phyloP scores from a whole-genome alignment of 306 rosid genomes.

The Oxytropis ochrocephala region DNA sequence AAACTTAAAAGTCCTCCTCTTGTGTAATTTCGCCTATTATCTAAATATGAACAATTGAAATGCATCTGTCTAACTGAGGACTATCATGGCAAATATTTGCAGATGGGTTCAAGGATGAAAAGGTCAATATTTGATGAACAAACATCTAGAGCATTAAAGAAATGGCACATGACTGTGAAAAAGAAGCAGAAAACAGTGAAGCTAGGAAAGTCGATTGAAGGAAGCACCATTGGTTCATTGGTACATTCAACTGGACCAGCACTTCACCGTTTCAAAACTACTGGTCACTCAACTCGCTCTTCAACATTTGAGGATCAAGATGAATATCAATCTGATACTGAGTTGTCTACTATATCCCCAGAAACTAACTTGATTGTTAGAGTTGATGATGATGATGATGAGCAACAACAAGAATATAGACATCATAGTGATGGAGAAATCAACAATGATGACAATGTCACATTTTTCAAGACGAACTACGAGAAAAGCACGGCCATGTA shows the following conservation, averaged over 20 bases:
- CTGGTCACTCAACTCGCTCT: slow-evolving; percentile 49
- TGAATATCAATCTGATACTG: slow-evolving; percentile 35
- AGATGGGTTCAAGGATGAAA: slow-evolving; percentile 92
- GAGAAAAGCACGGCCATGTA: slow-evolving; percentile 2
- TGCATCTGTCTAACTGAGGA: neutral
- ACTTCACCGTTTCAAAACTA: slow-evolving; percentile 73
- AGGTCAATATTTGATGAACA: slow-evolving; percentile 78
- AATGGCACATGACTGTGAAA: slow-evolving; percentile 72
- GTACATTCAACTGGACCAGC: slow-evolving; percentile 35
- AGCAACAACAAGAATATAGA: slow-evolving; percentile 14
- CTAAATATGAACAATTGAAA: neutral
- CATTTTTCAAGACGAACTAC: slow-evolving; percentile 35
- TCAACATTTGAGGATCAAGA: slow-evolving; percentile 31
- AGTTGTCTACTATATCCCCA: slow-evolving; percentile 29
- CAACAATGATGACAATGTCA: slow-evolving; percentile 35
- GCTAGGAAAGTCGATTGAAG: slow-evolving; percentile 42
- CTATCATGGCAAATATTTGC: neutral
- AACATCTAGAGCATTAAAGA: slow-evolving; percentile 70
- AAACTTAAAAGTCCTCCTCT: too few relatives aligned
- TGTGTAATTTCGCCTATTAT: too few relatives aligned
- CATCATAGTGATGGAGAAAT: slow-evolving; percentile 25
- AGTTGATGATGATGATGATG: slow-evolving; percentile 32
- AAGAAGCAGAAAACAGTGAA: slow-evolving; percentile 40
- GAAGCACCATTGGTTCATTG: slow-evolving; percentile 42
- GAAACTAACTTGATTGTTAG: slow-evolving; percentile 23